Percentiles rank a stretch among this genome's conserved stretches.
Evolutionary conservation across 2,329 filamentous ascomycete species (phyloP).

Genomic region (Arachnopeziza araneosa): DNA sequence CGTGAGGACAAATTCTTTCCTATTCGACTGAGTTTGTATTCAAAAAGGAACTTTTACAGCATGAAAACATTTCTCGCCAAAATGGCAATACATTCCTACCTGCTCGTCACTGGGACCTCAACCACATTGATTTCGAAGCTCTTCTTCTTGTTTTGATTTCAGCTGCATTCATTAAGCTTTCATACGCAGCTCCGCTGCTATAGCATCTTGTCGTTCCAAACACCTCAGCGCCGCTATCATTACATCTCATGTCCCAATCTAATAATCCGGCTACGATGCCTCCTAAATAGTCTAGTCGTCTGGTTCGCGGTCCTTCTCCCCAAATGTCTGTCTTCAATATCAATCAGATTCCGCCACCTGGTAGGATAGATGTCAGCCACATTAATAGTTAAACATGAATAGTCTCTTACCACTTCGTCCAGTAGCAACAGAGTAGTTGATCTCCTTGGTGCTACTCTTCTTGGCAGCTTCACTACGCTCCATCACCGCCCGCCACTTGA

Average conservation of each 20-base stretch:
- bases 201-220: background rate
- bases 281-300: background rate
- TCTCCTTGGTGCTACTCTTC: constrained; percentile 11
- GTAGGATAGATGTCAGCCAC: background rate
- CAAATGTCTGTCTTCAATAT: background rate
- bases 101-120: no score
- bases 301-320: background rate
- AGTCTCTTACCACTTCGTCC: constrained; percentile 27
- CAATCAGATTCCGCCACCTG: background rate
- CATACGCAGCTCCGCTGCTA: background rate
- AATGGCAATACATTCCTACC: no score
- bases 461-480: constrained; percentile 1
- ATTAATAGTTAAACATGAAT: background rate
- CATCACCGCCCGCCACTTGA: constrained; percentile 2
- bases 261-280: background rate
- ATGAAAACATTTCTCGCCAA: no score
- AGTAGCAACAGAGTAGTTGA: constrained; percentile 26
- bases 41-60: no score
- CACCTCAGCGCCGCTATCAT: background rate
- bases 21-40: no score
- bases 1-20: no score
- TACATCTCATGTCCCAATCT: background rate
- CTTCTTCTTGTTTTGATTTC: no score
- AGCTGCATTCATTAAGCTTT: background rate
- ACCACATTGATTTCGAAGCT: no score